Conservation (phyloP, 345 rosid species). For the Anacardium occidentale region DNA sequence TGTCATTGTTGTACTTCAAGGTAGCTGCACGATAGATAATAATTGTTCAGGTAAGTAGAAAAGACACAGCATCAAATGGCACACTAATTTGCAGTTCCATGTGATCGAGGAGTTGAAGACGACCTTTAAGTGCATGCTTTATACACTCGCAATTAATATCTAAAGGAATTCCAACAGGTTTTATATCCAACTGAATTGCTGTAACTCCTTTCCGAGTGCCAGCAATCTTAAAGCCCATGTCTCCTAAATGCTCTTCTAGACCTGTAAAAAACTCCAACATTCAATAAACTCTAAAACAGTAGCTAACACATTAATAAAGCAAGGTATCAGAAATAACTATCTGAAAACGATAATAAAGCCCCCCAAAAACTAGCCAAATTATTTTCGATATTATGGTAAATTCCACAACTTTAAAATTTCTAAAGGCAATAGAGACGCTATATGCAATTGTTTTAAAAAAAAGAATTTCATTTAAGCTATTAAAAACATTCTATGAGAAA, state of each 20-base stretch:
- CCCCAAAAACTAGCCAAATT: background rate
- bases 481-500: background rate
- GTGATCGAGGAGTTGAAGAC: slow-evolving; percentile 86
- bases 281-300: slow-evolving; percentile 10
- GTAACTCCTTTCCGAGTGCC: slow-evolving; percentile 90
- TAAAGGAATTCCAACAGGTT: slow-evolving; percentile 97
- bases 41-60: slow-evolving; percentile 18
- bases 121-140: slow-evolving; percentile 79
- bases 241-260: slow-evolving; percentile 96
- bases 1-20: slow-evolving; percentile 73
- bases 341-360: background rate
- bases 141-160: slow-evolving; percentile 85
- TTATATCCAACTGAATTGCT: slow-evolving; percentile 93
- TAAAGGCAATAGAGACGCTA: background rate
- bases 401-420: slow-evolving; percentile 3
- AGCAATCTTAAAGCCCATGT: slow-evolving; percentile 98
- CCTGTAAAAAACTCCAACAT: slow-evolving; percentile 44
- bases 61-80: slow-evolving; percentile 27
- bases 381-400: background rate
- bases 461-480: background rate
- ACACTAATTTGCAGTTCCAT: slow-evolving; percentile 75
- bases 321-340: background rate
- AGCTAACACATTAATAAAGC: background rate
- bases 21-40: slow-evolving; percentile 51
- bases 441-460: too few species aligned